phyloP scores from a whole-genome alignment of 306 rosid genomes.

The Styphnolobium japonicum region DNA sequence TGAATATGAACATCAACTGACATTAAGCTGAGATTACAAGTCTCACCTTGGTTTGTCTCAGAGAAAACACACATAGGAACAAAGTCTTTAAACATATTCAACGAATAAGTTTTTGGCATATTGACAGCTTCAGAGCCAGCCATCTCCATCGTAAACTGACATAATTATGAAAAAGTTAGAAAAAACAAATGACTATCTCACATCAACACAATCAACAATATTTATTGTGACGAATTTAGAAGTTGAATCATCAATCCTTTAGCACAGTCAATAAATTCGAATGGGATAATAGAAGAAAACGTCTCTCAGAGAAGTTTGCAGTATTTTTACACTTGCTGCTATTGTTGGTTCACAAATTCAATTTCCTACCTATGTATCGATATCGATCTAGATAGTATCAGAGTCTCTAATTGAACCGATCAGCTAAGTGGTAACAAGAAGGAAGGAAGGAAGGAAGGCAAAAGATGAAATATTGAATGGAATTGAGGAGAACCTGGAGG shows the following conservation, averaged over 20 bases:
- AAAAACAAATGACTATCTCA: constrained; percentile 9
- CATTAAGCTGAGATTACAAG: constrained; percentile 11
- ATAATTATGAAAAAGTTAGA: constrained; percentile 24
- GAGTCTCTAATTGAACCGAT: background rate
- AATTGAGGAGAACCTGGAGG: constrained; percentile 50
- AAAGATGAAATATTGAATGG: background rate
- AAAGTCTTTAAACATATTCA: constrained; percentile 91
- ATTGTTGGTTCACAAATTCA: no score
- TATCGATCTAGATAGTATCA: background rate
- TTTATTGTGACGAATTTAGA: background rate
- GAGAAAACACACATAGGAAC: constrained; percentile 95
- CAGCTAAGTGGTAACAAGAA: background rate
- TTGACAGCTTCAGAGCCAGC: constrained; percentile 58
- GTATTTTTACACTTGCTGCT: no score
- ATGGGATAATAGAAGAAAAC: background rate
- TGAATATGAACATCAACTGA: background rate
- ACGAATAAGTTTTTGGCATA: constrained; percentile 64
- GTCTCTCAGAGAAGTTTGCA: no score
- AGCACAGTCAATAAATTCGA: background rate
- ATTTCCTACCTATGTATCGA: no score
- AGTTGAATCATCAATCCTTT: background rate
- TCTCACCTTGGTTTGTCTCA: constrained; percentile 83
- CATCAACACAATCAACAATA: constrained; percentile 3
- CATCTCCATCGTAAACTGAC: constrained; percentile 95
- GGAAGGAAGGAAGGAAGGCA: background rate